Percentiles rank a stretch among this genome's conserved stretches.
These are phyloP conservation scores for Diaporthe citri DNA, from an alignment of 2,329 filamentous ascomycete genomes.

Conservation along the genomic window DNA sequence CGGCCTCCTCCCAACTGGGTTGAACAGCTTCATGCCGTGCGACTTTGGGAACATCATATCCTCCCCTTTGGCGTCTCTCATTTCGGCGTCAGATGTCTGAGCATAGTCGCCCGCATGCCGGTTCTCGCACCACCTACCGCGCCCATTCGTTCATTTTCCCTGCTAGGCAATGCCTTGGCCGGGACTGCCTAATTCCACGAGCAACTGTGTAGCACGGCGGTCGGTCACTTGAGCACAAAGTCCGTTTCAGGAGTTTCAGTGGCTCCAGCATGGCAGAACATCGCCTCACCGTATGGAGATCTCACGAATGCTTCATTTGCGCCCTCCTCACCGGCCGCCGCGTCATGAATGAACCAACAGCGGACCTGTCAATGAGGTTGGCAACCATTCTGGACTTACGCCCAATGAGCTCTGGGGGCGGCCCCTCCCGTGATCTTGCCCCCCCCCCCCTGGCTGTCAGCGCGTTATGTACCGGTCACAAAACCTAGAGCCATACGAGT, in stretches of 20 bases:
- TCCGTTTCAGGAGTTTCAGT: constrained; percentile 6
- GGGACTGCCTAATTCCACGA: background rate
- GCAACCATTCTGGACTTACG: constrained; percentile 29
- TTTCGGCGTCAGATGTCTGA: constrained; percentile 1
- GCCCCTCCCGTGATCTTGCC: constrained; percentile 32
- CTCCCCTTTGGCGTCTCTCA: background rate
- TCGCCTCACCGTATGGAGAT: constrained; percentile 33
- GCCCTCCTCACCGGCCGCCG: constrained; percentile 10
- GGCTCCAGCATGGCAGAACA: constrained; percentile 19
- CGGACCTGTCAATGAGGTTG: constrained; percentile 18
- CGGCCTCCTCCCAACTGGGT: constrained; percentile 1
- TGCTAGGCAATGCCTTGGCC: constrained; percentile 22
- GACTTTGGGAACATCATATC: constrained; percentile 22
- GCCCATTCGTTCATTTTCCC: constrained; percentile 18
- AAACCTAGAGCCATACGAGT: constrained; percentile 17
- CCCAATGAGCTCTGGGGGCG: constrained; percentile 35
- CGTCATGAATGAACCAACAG: constrained; percentile 19
- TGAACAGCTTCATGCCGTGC: constrained; percentile 32
- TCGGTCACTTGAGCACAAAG: constrained; percentile 30
- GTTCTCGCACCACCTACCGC: background rate
- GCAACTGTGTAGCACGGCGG: constrained; percentile 25
- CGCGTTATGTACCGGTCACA: background rate
- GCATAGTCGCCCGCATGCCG: background rate
- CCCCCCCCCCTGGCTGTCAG: constrained; percentile 25
- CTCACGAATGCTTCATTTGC: constrained; percentile 33